phyloP scores from a whole-genome alignment of 768 basidiomycete genomes.

The Hygrophoropsis aurantiaca region DNA sequence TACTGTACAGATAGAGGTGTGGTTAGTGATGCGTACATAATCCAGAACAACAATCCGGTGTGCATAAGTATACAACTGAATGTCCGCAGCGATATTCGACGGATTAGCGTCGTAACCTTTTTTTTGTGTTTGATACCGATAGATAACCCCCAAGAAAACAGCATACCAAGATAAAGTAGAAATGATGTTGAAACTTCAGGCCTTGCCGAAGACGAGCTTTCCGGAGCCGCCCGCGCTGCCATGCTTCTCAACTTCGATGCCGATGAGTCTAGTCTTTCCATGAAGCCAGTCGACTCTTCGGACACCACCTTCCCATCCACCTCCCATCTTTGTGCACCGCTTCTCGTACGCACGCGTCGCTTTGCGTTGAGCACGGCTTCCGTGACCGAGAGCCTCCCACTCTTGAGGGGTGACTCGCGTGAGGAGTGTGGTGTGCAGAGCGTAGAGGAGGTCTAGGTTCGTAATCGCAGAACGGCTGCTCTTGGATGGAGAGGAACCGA shows the following conservation, averaged over 20 bases:
- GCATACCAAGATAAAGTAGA: not conserved
- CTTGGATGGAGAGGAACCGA: conserved; percentile 18
- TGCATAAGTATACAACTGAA: conserved; percentile 18
- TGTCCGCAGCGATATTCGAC: conserved; percentile 15
- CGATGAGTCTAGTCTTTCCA: conserved; percentile 56
- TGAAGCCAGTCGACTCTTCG: conserved; percentile 67
- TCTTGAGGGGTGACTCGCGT: conserved; percentile 61
- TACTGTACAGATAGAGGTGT: too few relatives aligned
- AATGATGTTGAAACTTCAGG: conserved; percentile 22
- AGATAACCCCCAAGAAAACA: conserved; percentile 5
- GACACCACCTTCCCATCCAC: conserved; percentile 70
- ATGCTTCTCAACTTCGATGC: conserved; percentile 58
- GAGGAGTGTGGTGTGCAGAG: conserved; percentile 56
- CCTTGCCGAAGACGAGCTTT: conserved; percentile 48
- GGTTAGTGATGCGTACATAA: conserved; percentile 1
- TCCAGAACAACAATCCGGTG: not conserved
- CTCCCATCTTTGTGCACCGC: conserved; percentile 61
- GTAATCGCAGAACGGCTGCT: conserved; percentile 39
- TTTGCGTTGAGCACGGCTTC: conserved; percentile 56
- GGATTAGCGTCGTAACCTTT: conserved; percentile 8
- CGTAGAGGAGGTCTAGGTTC: conserved; percentile 64
- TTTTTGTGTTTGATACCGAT: conserved; percentile 1
- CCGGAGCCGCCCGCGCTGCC: conserved; percentile 38
- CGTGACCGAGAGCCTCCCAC: conserved; percentile 60
- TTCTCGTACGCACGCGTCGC: conserved; percentile 62